Evolutionary conservation across 148 eudicot genomes (phyloP).

Genomic region (Amaranthus palmeri): DNA sequence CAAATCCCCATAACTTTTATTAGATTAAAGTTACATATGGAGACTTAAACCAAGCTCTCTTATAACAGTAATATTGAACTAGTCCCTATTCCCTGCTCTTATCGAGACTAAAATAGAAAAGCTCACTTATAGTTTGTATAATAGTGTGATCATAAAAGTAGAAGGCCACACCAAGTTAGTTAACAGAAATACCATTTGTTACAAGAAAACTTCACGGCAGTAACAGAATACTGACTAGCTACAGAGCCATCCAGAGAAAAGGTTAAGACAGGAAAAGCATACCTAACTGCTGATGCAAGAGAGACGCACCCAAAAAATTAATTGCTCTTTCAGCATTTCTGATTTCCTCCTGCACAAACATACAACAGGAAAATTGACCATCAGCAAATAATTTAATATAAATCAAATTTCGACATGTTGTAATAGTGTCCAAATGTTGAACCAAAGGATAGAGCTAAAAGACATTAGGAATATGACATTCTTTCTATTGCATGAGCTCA

Average conservation of each 20-base stretch:
- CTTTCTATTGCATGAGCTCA: slow-evolving; percentile 1
- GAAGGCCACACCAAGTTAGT: neutral
- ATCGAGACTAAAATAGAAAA: neutral
- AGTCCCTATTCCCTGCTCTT: neutral
- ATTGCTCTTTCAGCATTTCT: slow-evolving; percentile 67
- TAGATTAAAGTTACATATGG: neutral
- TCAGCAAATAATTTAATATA: neutral
- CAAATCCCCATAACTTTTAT: too few species aligned
- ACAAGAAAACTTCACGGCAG: neutral
- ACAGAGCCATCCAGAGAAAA: neutral
- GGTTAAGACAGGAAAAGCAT: slow-evolving; percentile 11
- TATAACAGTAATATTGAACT: neutral
- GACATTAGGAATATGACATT: neutral
- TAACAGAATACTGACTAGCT: neutral
- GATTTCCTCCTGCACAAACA: slow-evolving; percentile 62
- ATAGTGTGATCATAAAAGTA: neutral
- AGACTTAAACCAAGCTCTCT: neutral
- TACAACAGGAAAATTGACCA: slow-evolving; percentile 8
- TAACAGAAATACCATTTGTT: neutral
- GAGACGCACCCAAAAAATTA: slow-evolving; percentile 78
- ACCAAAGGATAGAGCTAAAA: neutral
- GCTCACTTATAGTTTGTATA: neutral
- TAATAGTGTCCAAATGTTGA: neutral
- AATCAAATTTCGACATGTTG: neutral
- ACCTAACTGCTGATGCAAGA: slow-evolving; percentile 65